phyloP scores from a whole-genome alignment of 208 protist genomes.

The Acanthamoeba culbertsoni region DNA sequence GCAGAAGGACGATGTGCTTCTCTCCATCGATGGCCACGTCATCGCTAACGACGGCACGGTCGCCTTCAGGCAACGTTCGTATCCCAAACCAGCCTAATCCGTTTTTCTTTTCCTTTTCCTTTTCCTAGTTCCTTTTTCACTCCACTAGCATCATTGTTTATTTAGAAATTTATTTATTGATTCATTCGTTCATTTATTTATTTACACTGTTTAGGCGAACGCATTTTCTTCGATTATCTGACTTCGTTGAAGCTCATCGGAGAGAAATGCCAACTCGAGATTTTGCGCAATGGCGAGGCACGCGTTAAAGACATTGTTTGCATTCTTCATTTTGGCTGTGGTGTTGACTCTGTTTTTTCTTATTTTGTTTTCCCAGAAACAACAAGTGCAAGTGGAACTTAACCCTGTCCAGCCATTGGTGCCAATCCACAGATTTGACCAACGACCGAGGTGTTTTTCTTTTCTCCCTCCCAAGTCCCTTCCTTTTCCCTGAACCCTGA shows the following conservation, averaged over 20 bases:
- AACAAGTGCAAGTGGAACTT: constrained; percentile 49
- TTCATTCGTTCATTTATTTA: background rate
- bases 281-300: constrained; percentile 7
- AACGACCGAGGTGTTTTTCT: background rate
- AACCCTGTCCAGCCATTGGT: constrained; percentile 16
- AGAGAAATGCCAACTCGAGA: constrained; percentile 8
- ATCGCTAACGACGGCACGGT: constrained; percentile 77
- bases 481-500: background rate
- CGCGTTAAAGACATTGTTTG: background rate
- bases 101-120: background rate
- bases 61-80: constrained; percentile 58
- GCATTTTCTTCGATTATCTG: constrained; percentile 67
- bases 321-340: background rate
- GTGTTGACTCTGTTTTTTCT: no score
- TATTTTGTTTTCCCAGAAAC: background rate
- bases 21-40: constrained; percentile 63
- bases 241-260: constrained; percentile 65
- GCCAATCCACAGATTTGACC: constrained; percentile 54
- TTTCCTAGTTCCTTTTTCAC: background rate
- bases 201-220: background rate
- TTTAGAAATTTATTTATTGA: background rate
- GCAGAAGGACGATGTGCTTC: constrained; percentile 68
- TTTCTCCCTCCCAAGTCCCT: constrained; percentile 59
- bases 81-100: background rate
- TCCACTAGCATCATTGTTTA: background rate